Conservation (phyloP, 495 filamentous ascomycete species). For the Penicillium angulare region DNA sequence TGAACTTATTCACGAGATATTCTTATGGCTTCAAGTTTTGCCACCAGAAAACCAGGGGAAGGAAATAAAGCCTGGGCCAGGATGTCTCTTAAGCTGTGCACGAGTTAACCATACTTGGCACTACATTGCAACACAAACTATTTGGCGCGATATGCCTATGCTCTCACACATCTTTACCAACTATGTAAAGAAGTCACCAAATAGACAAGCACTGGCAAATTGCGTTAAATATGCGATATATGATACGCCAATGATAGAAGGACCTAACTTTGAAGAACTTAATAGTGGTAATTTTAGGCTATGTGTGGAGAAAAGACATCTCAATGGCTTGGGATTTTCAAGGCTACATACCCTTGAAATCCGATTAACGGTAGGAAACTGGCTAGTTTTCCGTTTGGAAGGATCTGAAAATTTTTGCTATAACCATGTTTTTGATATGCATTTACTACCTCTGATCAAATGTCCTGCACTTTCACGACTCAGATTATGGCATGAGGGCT, state of each 20-base stretch:
- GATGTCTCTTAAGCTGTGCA: background rate
- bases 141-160: background rate
- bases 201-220: background rate
- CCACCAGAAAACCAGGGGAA: background rate
- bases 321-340: background rate
- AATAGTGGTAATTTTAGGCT: no score
- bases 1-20: background rate
- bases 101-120: background rate
- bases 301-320: background rate
- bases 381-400: background rate
- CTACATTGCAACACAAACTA: background rate
- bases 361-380: background rate
- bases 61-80: background rate
- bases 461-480: background rate
- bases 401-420: background rate
- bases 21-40: background rate
- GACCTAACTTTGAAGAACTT: background rate
- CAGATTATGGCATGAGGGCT: background rate
- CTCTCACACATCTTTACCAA: background rate
- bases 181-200: background rate
- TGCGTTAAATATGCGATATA: background rate
- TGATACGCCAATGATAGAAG: background rate
- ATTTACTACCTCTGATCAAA: background rate
- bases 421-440: background rate
- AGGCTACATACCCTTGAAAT: background rate